Percentiles rank a stretch among this genome's conserved stretches.
These are phyloP conservation scores for Paraphoma sp. DNA, from an alignment of 2,329 filamentous ascomycete genomes.

Conservation along the genomic window DNA sequence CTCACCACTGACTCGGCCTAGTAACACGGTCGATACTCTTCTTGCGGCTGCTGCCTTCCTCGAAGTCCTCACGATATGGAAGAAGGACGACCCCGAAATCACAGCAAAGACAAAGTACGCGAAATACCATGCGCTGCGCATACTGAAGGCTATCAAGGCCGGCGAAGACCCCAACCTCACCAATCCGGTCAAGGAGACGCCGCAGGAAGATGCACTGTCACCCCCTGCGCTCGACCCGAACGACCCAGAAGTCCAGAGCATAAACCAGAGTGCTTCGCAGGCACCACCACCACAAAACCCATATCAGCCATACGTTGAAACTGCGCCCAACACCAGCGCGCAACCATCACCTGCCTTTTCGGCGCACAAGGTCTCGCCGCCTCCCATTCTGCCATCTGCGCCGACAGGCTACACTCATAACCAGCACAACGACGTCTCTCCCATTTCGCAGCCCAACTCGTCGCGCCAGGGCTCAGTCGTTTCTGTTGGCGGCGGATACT, in stretches of 20 bases:
- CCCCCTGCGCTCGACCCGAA: conserved; percentile 63
- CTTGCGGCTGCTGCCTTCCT: conserved; percentile 92
- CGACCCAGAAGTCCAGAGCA: conserved; percentile 68
- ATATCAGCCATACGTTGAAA: conserved; percentile 64
- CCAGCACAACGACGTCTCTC: conserved; percentile 60
- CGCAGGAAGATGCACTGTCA: conserved; percentile 37
- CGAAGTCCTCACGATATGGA: conserved; percentile 85
- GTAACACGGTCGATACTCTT: conserved; percentile 92
- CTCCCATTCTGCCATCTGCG: conserved; percentile 36
- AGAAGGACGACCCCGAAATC: conserved; percentile 73
- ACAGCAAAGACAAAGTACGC: conserved; percentile 92
- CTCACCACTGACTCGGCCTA: conserved; percentile 42
- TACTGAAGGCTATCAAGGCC: conserved; percentile 87
- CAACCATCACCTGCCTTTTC: conserved; percentile 51
- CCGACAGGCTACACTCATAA: conserved; percentile 39
- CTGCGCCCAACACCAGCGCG: conserved; percentile 63
- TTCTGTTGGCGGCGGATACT: conserved; percentile 62
- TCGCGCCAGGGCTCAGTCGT: conserved; percentile 55
- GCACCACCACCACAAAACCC: conserved; percentile 20
- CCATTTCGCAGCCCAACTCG: conserved; percentile 54
- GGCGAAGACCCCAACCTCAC: conserved; percentile 91
- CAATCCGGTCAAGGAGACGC: conserved; percentile 72
- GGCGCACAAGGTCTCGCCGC: conserved; percentile 56
- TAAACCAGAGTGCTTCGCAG: conserved; percentile 49
- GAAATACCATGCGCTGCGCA: conserved; percentile 93